Evolutionary conservation across 148 eudicot genomes (phyloP).

Genomic region (Nyssa sinensis): DNA sequence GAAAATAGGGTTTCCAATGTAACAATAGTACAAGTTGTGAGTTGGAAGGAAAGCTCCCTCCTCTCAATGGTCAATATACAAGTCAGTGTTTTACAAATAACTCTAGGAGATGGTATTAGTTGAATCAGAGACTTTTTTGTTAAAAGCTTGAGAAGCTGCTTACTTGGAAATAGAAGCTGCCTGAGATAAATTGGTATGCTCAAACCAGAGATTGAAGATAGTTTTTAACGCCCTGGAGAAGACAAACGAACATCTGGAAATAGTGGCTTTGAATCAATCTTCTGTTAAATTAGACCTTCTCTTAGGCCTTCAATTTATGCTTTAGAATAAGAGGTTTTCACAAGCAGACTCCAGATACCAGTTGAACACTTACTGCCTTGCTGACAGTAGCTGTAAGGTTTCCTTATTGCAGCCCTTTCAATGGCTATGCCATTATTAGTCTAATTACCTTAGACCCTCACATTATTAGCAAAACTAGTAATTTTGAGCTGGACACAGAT

Average conservation of each 20-base stretch:
- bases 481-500: not conserved
- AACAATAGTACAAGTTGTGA: too few species aligned
- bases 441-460: not conserved
- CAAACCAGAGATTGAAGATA: too few species aligned
- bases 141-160: too few species aligned
- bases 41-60: too few species aligned
- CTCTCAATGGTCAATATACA: too few species aligned
- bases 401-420: not conserved
- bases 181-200: too few species aligned
- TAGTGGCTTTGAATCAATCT: not conserved
- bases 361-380: not conserved
- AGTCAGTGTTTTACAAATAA: too few species aligned
- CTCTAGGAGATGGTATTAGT: too few species aligned
- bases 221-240: too few species aligned
- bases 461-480: not conserved
- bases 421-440: not conserved
- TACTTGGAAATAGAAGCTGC: too few species aligned
- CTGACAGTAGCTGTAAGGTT: not conserved
- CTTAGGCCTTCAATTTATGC: not conserved
- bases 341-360: not conserved
- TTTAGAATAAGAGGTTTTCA: not conserved
- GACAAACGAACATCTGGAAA: not conserved
- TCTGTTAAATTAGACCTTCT: not conserved
- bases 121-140: too few species aligned
- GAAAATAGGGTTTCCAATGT: too few species aligned